phyloP scores from a whole-genome alignment of 345 rosid genomes.

The Mangifera indica region DNA sequence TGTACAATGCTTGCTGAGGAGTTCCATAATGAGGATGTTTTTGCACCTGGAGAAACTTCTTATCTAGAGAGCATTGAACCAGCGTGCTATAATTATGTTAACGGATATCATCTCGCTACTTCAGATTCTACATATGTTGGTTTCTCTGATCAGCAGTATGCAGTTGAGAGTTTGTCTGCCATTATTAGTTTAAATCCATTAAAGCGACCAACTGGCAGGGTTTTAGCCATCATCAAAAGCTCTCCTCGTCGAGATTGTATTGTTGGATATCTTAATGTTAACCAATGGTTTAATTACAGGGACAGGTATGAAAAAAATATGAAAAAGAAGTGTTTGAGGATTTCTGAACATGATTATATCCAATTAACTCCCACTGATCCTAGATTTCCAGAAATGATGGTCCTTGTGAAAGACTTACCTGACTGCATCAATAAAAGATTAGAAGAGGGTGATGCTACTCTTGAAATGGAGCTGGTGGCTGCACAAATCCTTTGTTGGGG shows the following conservation, averaged over 20 bases:
- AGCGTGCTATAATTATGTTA: constrained; percentile 19
- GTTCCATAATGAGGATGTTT: constrained; percentile 27
- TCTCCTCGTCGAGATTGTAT: constrained; percentile 62
- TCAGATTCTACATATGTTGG: constrained; percentile 28
- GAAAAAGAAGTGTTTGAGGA: constrained; percentile 31
- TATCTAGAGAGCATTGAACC: constrained; percentile 18
- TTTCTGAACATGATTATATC: constrained; percentile 43
- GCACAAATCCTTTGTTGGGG: constrained; percentile 66
- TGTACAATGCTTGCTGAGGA: constrained; percentile 19
- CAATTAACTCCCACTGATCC: constrained; percentile 66
- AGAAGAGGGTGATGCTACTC: constrained; percentile 53
- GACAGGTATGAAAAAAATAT: constrained; percentile 37
- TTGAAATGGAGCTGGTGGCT: constrained; percentile 75
- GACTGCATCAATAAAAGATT: constrained; percentile 61
- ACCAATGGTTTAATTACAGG: constrained; percentile 51
- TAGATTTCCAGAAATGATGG: constrained; percentile 69
- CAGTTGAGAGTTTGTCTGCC: constrained; percentile 49
- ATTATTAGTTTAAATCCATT: constrained; percentile 51
- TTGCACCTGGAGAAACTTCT: constrained; percentile 25
- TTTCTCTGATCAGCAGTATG: constrained; percentile 31
- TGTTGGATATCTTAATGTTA: constrained; percentile 74
- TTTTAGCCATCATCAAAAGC: constrained; percentile 63
- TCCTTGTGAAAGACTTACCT: constrained; percentile 52
- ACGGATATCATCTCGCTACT: constrained; percentile 30
- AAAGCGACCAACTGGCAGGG: constrained; percentile 83